These are phyloP conservation scores for Curvularia lunata DNA, from an alignment of 2,329 filamentous ascomycete genomes.

Conservation along the genomic window DNA sequence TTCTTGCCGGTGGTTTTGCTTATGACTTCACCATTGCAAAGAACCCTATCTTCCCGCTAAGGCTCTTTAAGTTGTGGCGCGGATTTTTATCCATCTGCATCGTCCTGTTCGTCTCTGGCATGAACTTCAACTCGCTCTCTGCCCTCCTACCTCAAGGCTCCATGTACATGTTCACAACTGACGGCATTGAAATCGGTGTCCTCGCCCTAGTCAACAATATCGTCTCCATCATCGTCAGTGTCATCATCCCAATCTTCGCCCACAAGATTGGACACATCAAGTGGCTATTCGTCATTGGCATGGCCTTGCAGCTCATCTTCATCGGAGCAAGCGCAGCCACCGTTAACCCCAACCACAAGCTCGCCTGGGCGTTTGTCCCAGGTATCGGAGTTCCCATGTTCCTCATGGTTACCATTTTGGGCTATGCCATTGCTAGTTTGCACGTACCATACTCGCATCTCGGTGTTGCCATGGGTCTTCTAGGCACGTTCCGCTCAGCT, in stretches of 20 bases:
- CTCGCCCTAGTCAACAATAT: background rate
- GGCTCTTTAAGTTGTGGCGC: background rate
- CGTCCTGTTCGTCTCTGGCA: background rate
- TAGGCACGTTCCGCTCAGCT: background rate
- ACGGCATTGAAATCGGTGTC: background rate
- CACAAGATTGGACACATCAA: background rate
- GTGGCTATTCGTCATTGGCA: background rate
- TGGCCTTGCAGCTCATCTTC: background rate
- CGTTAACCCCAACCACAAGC: background rate
- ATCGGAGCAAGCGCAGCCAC: constrained; percentile 1
- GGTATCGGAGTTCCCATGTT: background rate
- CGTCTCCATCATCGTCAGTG: background rate
- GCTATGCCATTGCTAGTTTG: background rate
- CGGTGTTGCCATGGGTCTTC: constrained; percentile 1
- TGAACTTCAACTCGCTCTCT: background rate
- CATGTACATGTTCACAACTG: background rate
- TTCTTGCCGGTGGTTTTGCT: background rate
- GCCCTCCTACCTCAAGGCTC: background rate
- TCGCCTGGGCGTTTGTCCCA: background rate
- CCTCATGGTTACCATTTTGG: constrained; percentile 1
- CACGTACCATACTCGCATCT: constrained; percentile 1
- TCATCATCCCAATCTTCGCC: background rate
- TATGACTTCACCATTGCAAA: constrained; percentile 1
- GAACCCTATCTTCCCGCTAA: background rate
- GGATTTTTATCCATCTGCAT: background rate